Evolutionary conservation across 331 rosid species (phyloP).

Genomic region (Malus hybrid): DNA sequence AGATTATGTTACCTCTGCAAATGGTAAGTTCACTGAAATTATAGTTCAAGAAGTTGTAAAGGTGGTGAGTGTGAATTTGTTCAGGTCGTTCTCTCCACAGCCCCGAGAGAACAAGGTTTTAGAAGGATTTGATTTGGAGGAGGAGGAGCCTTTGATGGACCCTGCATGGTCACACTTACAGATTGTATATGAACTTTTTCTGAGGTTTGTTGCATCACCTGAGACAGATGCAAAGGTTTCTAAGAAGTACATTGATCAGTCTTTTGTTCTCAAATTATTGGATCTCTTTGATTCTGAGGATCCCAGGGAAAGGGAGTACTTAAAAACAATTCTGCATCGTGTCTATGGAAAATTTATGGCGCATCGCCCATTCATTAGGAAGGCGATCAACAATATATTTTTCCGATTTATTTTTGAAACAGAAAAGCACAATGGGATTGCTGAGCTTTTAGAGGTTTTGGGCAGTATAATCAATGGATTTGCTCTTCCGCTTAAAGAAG

Average conservation of each 20-base stretch:
- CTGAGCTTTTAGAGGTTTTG: conserved; percentile 62
- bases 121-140: conserved; percentile 50
- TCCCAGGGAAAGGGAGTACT: conserved; percentile 58
- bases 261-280: conserved; percentile 57
- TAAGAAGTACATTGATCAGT: conserved; percentile 56
- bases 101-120: conserved; percentile 45
- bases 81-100: conserved; percentile 40
- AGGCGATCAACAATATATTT: conserved; percentile 53
- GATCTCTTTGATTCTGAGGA: conserved; percentile 64
- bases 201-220: conserved; percentile 53
- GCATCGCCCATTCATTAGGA: conserved; percentile 64
- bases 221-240: conserved; percentile 59
- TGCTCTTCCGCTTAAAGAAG: conserved; percentile 60
- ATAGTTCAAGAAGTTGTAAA: conserved; percentile 40
- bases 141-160: conserved; percentile 54
- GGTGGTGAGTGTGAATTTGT: conserved; percentile 52
- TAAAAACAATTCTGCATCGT: conserved; percentile 56
- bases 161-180: conserved; percentile 67
- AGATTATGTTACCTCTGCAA: conserved; percentile 48
- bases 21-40: conserved; percentile 45
- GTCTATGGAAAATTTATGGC: conserved; percentile 55
- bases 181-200: conserved; percentile 48
- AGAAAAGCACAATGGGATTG: conserved; percentile 56
- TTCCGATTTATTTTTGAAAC: conserved; percentile 51
- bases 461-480: conserved; percentile 63